phyloP scores from a whole-genome alignment of 139 green algal genomes.

The Zygnema circumcarinatum region DNA sequence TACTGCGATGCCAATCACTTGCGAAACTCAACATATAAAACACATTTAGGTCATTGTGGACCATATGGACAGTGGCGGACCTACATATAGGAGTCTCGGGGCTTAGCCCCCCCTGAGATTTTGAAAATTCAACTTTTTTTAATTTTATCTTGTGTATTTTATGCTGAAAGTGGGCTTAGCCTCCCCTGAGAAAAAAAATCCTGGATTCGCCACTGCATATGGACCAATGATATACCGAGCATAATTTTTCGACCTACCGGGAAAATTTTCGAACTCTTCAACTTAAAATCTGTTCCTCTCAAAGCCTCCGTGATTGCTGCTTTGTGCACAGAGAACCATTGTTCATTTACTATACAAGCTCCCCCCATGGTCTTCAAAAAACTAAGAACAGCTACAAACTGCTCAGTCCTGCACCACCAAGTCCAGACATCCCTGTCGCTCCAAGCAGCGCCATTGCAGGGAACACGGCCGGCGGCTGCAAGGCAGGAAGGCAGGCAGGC shows the following conservation, averaged over 20 bases:
- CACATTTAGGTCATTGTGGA: no score
- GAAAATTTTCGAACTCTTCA: not conserved
- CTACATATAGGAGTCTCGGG: not conserved
- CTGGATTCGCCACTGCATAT: not conserved
- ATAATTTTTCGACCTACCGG: not conserved
- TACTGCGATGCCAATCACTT: no score
- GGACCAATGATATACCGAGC: not conserved
- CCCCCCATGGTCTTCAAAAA: no score
- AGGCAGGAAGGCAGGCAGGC: no score
- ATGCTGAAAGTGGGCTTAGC: no score
- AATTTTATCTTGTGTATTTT: not conserved
- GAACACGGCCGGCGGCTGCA: no score
- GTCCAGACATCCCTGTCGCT: no score
- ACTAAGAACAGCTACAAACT: no score
- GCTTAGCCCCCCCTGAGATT: not conserved
- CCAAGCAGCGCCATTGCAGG: no score
- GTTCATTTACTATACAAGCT: not conserved
- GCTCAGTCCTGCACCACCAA: no score
- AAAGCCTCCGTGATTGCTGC: not conserved
- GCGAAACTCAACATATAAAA: no score
- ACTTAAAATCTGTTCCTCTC: not conserved
- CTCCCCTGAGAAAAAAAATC: not conserved
- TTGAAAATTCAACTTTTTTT: not conserved
- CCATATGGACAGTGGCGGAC: no score
- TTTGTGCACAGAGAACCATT: not conserved